Evolutionary conservation across 2,329 filamentous ascomycete species (phyloP).

Genomic region (Pyricularia sp.): DNA sequence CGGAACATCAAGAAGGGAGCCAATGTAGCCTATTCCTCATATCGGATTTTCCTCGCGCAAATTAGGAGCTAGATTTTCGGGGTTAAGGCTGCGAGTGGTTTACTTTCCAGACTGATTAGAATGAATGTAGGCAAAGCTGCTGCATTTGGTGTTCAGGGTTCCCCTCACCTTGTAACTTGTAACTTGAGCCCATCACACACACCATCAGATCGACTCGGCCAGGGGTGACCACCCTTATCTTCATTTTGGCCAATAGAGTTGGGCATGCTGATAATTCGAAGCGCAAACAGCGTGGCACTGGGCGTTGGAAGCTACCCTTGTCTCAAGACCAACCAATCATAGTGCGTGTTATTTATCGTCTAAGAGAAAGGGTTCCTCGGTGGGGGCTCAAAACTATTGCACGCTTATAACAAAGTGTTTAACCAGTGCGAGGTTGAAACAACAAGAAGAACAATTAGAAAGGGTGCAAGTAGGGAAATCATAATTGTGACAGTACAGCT

Average conservation of each 20-base stretch:
- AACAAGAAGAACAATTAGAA: too few species aligned
- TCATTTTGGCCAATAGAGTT: not conserved
- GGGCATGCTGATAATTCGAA: not conserved
- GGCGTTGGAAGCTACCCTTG: not conserved
- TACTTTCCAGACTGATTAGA: not conserved
- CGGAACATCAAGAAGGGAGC: not conserved
- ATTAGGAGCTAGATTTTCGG: not conserved
- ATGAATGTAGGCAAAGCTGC: not conserved
- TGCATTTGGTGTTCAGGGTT: not conserved
- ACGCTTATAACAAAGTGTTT: too few species aligned
- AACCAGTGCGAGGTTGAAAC: too few species aligned
- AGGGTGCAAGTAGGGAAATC: too few species aligned
- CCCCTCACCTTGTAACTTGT: not conserved
- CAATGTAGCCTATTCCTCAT: not conserved
- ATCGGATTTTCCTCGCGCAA: not conserved
- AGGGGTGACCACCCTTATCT: not conserved
- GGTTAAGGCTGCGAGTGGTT: not conserved
- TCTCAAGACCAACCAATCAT: too few species aligned
- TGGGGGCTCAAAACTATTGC: too few species aligned
- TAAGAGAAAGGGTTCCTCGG: not conserved
- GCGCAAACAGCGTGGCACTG: not conserved
- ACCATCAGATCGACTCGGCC: not conserved
- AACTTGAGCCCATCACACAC: not conserved
- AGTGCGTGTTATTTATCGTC: not conserved
- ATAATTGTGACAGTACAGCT: too few species aligned